phyloP scores from a whole-genome alignment of 73 alveolate genomes.

The Paramecium sonneborni region DNA sequence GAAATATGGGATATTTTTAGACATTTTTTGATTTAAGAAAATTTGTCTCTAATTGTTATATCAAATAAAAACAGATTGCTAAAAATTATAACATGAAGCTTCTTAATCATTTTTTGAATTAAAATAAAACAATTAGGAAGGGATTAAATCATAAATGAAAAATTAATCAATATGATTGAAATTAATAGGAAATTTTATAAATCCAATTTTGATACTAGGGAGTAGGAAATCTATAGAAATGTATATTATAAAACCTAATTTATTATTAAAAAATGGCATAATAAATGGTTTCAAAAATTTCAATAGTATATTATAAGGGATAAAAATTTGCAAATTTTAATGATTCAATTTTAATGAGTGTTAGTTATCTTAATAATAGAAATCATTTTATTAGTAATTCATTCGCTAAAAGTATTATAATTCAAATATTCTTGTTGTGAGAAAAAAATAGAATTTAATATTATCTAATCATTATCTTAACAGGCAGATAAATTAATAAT shows the following conservation, averaged over 20 bases:
- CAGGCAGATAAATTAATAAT: too few species aligned
- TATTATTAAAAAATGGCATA: not conserved
- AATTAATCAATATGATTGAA: slow-evolving; percentile 5
- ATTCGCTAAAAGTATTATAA: too few species aligned
- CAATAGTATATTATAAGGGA: not conserved
- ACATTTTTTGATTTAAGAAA: not conserved
- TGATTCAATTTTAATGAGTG: not conserved
- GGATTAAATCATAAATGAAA: not conserved
- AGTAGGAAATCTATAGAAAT: not conserved
- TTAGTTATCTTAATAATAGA: not conserved
- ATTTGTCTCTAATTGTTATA: not conserved
- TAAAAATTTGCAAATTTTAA: not conserved
- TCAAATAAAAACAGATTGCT: not conserved
- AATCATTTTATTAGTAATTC: too few species aligned
- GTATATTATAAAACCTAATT: not conserved
- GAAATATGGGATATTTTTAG: not conserved
- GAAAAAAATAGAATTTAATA: too few species aligned
- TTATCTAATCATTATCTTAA: too few species aligned
- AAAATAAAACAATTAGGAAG: not conserved
- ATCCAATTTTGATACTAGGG: not conserved
- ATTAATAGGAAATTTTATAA: not conserved
- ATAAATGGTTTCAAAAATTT: not conserved
- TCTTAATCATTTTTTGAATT: not conserved
- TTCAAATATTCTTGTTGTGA: too few species aligned
- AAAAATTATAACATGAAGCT: not conserved